Base-by-base conservation (phyloP, 2,329 filamentous ascomycete species). In the Alternaria triticimaculans region DNA sequence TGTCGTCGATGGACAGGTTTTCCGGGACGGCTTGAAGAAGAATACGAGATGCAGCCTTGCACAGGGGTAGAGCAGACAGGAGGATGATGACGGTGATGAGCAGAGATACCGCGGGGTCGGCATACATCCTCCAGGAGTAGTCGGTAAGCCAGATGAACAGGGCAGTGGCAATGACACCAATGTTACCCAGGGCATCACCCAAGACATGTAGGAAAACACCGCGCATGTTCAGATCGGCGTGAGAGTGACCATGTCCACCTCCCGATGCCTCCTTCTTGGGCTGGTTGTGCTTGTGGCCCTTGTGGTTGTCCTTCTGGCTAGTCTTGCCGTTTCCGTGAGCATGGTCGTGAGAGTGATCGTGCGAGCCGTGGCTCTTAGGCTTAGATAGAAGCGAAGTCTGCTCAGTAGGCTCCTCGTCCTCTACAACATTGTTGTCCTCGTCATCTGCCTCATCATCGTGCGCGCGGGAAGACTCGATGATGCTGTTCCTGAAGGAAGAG, bases 171-270 rank as follows among this genome's bases (percentile, higher is more conserved):
- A 96, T 96, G 69, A 96, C 93, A 72, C 93, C 93, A 58, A 96
- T 87, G 76, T 96, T 96, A 69, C 93, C 93, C 4, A 96, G 86
- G 49, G 92, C 92, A 80, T 96, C 93, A 45, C 93, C 93, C 67
- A 96, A 86, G 58, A 90, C 88, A 71, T 90, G 88, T 2, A 90
- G 82, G 80, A 90, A 90, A 64, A 90, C 88, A 63, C 88, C 88
- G n/a, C 87, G 86, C 95, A 99, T 98, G 80, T 97, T 97, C 84
- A 99, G 91, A 76, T 99, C 94, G 63, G 84, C 90, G 78, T 97
- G 93, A 66, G 84, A 92, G 79, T 96, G 93, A 28, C 91, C 88
- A 70, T 91, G 88, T 26, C 89, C 87, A 64, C 88, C 87, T 12
- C 70, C 70, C 64, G 88, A 86, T 20, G 84, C 82, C 63, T 83